phyloP scores from a whole-genome alignment of 2,329 filamentous ascomycete species.

The Teratosphaeria destructans region DNA sequence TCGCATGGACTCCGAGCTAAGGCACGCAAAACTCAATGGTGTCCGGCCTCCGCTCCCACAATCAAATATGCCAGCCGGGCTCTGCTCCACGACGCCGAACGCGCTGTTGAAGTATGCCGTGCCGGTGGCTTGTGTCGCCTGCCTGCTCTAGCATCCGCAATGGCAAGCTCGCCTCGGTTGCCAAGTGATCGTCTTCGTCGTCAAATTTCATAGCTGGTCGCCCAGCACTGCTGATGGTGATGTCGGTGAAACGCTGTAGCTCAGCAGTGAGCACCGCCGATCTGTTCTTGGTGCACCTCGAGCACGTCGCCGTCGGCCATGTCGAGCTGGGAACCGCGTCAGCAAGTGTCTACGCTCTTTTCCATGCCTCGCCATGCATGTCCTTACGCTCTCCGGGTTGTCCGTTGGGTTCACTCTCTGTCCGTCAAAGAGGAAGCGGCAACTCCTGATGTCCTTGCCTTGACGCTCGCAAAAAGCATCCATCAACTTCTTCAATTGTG shows the following conservation, averaged over 20 bases:
- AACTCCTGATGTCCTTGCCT: constrained; percentile 73
- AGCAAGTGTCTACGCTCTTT: background rate
- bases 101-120: background rate
- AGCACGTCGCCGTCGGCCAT: constrained; percentile 95
- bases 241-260: background rate
- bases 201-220: background rate
- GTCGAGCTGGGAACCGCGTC: constrained; percentile 56
- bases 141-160: background rate
- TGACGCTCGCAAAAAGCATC: constrained; percentile 94
- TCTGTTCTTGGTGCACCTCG: constrained; percentile 96
- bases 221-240: background rate
- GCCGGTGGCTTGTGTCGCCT: background rate
- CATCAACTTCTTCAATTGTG: constrained; percentile 95
- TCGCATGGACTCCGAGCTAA: background rate
- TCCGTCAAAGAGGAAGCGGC: constrained; percentile 95
- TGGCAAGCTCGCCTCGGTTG: background rate
- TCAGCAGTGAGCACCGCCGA: constrained; percentile 45
- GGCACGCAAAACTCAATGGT: background rate
- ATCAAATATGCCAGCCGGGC: background rate
- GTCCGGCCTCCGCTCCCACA: background rate
- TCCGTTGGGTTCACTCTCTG: constrained; percentile 80
- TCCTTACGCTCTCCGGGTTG: constrained; percentile 79
- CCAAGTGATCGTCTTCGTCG: background rate
- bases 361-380: background rate
- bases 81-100: background rate